Conservation (phyloP, 495 filamentous ascomycete species). For the Penicillium verhagenii region DNA sequence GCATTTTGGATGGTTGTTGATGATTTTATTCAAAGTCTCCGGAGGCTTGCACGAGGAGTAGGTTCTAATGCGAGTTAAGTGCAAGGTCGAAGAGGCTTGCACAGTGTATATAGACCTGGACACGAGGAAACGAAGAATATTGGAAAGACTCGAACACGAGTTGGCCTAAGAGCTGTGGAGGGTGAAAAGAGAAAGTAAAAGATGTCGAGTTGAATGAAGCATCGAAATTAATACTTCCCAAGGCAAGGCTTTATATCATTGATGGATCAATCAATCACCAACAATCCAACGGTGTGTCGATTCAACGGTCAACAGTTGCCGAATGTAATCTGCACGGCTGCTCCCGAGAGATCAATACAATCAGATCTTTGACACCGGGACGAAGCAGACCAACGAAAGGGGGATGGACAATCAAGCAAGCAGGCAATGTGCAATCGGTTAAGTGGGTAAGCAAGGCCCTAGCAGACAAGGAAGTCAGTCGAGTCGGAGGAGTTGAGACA, state of each 20-base stretch:
- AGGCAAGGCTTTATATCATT: slow-evolving; percentile 12
- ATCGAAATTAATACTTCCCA: neutral
- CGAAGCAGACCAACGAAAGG: slow-evolving; percentile 24
- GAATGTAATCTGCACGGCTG: slow-evolving; percentile 4
- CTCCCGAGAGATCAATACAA: slow-evolving; percentile 17
- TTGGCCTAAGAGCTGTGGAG: neutral
- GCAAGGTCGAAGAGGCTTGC: neutral
- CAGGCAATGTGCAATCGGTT: slow-evolving; percentile 13
- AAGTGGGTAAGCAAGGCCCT: slow-evolving; percentile 4
- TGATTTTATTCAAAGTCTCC: too few species aligned
- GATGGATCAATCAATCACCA: slow-evolving; percentile 5
- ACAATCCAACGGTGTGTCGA: neutral
- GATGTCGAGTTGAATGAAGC: neutral
- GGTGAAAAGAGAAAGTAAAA: too few species aligned
- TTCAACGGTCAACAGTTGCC: slow-evolving; percentile 5
- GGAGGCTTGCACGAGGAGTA: too few species aligned
- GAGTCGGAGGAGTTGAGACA: neutral
- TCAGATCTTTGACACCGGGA: slow-evolving; percentile 18
- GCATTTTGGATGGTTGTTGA: slow-evolving; percentile 10
- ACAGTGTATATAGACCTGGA: neutral
- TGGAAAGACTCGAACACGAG: too few species aligned
- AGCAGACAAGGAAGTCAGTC: neutral
- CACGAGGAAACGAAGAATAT: neutral
- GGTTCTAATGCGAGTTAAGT: neutral
- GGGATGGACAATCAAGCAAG: slow-evolving; percentile 15